These are phyloP conservation scores for Chalciporus sp. DNA, from an alignment of 1,284 basidiomycete genomes.

Conservation along the genomic window DNA sequence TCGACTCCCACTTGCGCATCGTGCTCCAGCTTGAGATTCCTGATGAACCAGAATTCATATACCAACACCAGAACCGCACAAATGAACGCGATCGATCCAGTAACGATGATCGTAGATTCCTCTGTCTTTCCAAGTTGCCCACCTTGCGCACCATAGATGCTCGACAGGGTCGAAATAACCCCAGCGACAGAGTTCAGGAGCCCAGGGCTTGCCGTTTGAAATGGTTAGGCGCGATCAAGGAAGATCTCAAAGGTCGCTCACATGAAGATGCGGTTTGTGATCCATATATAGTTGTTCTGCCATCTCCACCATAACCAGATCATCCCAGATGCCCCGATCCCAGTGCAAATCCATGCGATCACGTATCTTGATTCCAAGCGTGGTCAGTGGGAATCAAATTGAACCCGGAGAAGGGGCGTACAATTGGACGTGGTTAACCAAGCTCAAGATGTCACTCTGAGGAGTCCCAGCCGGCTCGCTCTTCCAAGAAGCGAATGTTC, in stretches of 20 bases:
- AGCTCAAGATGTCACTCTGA: conserved; percentile 35
- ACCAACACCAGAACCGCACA: conserved; percentile 42
- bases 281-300: conserved; percentile 63
- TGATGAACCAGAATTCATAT: conserved; percentile 47
- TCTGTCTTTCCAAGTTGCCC: conserved; percentile 45
- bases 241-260: conserved; percentile 31
- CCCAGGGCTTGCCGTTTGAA: conserved; percentile 44
- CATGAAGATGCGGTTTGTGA: conserved; percentile 58
- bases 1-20: conserved; percentile 46
- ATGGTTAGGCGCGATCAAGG: conserved; percentile 4
- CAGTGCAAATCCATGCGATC: conserved; percentile 56
- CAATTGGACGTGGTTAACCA: conserved; percentile 46
- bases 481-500: conserved; percentile 54
- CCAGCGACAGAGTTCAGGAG: conserved; percentile 55
- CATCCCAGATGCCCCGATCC: conserved; percentile 53
- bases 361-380: conserved; percentile 40
- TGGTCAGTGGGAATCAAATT: conserved; percentile 8
- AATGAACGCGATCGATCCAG: conserved; percentile 38
- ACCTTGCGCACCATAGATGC: conserved; percentile 50
- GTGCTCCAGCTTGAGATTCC: conserved; percentile 47
- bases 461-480: conserved; percentile 29
- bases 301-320: conserved; percentile 60
- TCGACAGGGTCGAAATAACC: conserved; percentile 52
- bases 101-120: conserved; percentile 51
- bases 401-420: conserved; percentile 30